Evolutionary conservation across 2,329 filamentous ascomycete species (phyloP).

Genomic region (Venturiaceae sp.): DNA sequence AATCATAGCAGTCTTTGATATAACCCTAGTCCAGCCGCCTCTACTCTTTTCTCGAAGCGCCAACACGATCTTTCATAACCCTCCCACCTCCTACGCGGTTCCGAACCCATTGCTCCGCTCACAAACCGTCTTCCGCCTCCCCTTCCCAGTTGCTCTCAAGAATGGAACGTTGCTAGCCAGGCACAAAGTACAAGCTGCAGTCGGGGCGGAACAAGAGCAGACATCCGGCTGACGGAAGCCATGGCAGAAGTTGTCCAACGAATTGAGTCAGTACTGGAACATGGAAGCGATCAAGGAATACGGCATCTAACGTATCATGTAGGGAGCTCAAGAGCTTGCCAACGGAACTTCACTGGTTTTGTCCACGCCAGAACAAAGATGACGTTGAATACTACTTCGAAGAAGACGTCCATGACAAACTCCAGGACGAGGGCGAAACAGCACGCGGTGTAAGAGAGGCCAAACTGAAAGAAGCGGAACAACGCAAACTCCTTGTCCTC

Average conservation of each 20-base stretch:
- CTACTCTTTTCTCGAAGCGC: not conserved
- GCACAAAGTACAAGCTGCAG: not conserved
- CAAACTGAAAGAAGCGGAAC: constrained; percentile 27
- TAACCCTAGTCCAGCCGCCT: not conserved
- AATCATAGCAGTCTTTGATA: not conserved
- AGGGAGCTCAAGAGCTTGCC: constrained; percentile 28
- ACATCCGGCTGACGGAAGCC: not conserved
- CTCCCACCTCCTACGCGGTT: not conserved
- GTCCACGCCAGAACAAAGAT: constrained; percentile 28
- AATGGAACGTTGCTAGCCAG: constrained; percentile 2
- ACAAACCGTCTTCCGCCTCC: not conserved
- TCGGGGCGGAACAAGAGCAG: not conserved
- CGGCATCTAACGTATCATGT: not conserved
- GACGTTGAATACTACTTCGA: constrained; percentile 30
- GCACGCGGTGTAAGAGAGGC: constrained; percentile 16
- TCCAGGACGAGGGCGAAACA: constrained; percentile 19
- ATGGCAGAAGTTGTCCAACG: constrained; percentile 10
- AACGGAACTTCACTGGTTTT: constrained; percentile 36
- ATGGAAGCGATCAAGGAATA: not conserved
- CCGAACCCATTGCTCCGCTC: not conserved
- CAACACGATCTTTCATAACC: not conserved
- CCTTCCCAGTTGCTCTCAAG: not conserved
- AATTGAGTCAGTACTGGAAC: constrained; percentile 8
- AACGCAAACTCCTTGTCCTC: constrained; percentile 30
- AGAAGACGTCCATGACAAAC: constrained; percentile 29